phyloP scores from a whole-genome alignment of 768 basidiomycete species.

The Strobilomyces dryophilus region DNA sequence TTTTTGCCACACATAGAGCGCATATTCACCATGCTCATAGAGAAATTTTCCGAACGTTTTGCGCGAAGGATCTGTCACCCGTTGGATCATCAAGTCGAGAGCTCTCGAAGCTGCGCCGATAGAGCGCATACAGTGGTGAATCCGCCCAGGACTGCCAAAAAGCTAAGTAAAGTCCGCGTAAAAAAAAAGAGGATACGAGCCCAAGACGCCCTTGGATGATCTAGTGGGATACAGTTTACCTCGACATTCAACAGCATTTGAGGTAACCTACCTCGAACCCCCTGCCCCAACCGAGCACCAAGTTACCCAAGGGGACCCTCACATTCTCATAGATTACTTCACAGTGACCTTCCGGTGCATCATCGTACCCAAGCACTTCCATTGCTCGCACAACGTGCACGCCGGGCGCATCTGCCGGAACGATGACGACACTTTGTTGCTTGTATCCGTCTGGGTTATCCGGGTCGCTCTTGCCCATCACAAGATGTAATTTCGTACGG shows the following conservation, averaged over 20 bases:
- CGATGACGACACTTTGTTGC: conserved; percentile 92
- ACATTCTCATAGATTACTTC: conserved; percentile 96
- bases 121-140: conserved; percentile 97
- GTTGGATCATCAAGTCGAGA: conserved; percentile 81
- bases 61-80: conserved; percentile 87
- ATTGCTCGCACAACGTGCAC: conserved; percentile 90
- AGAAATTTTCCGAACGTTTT: conserved; percentile 95
- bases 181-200: conserved; percentile 35
- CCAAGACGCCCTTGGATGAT: conserved; percentile 96
- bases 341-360: conserved; percentile 95
- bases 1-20: background rate
- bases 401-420: conserved; percentile 84
- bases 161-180: background rate
- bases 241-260: background rate
- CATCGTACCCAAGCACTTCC: conserved; percentile 91
- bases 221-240: conserved; percentile 28
- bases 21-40: conserved; percentile 74
- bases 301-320: conserved; percentile 75
- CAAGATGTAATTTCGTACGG: conserved; percentile 82
- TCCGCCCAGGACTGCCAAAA: conserved; percentile 74
- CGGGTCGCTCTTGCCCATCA: conserved; percentile 94
- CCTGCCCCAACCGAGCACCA: conserved; percentile 89
- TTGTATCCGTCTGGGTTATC: conserved; percentile 68
- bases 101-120: conserved; percentile 86
- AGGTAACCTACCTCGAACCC: conserved; percentile 75